Evolutionary conservation across 306 rosid genomes (phyloP).

Genomic region (Pterocarpus macrocarpus): DNA sequence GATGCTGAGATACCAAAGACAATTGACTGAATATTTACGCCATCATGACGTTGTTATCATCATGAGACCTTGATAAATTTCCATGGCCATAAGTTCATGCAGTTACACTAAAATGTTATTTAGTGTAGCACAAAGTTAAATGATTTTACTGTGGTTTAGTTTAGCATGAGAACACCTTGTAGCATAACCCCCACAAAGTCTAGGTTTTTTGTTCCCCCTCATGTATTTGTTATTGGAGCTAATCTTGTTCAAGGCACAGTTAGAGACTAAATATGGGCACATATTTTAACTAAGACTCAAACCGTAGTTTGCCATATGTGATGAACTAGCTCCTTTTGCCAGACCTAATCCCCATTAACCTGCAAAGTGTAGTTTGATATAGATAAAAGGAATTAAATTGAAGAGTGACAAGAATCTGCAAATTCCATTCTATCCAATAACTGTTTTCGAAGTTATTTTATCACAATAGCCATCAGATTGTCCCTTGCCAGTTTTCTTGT

Average conservation of each 20-base stretch:
- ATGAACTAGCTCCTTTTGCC: no score
- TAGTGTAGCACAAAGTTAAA: no score
- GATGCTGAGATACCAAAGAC: conserved; percentile 8
- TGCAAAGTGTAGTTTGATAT: neutral
- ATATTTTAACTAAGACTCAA: no score
- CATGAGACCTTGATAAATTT: conserved; percentile 6
- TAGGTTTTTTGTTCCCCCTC: no score
- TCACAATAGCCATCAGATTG: no score
- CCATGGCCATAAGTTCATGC: neutral
- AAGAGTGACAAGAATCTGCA: neutral
- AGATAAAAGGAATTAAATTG: neutral
- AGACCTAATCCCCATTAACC: no score
- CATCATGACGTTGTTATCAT: conserved; percentile 37
- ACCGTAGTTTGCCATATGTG: no score
- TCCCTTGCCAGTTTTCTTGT: no score
- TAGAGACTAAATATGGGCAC: no score
- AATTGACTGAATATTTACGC: conserved; percentile 12
- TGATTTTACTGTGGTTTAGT: neutral
- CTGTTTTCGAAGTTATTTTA: no score
- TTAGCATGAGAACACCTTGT: neutral
- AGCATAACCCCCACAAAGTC: neutral
- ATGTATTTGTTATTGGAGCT: no score
- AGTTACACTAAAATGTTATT: neutral
- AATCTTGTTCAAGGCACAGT: no score
- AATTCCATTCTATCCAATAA: neutral